Conservation (phyloP, 2,329 filamentous ascomycete species). For the Seiridium unicorne region DNA sequence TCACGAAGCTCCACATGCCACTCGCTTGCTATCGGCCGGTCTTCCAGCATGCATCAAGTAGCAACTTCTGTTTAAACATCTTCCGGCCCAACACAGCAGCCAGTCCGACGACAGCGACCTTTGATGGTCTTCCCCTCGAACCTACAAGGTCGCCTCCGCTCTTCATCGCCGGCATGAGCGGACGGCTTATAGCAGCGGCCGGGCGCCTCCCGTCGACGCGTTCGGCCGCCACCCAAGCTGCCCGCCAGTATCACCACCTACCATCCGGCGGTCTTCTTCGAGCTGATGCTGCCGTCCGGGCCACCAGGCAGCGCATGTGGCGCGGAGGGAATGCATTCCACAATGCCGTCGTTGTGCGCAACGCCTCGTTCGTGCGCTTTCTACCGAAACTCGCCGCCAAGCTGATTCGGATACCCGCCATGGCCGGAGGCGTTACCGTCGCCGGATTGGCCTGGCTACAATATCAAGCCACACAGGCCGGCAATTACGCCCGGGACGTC, state of each 20-base stretch:
- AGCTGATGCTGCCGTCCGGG: constrained; percentile 61
- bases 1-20: too few relatives aligned
- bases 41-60: too few relatives aligned
- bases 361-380: constrained; percentile 62
- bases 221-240: constrained; percentile 39
- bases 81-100: too few relatives aligned
- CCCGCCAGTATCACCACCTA: constrained; percentile 65
- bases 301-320: constrained; percentile 66
- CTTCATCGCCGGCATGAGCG: constrained; percentile 31
- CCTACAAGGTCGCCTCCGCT: constrained; percentile 25
- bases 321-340: constrained; percentile 82
- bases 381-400: constrained; percentile 90
- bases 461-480: constrained; percentile 79
- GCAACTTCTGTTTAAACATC: too few relatives aligned
- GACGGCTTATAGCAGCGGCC: constrained; percentile 32
- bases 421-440: constrained; percentile 86
- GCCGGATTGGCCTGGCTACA: constrained; percentile 89
- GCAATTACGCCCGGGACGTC: constrained; percentile 61
- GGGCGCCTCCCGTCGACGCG: constrained; percentile 27
- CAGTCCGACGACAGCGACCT: not conserved
- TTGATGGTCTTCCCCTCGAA: constrained; percentile 23
- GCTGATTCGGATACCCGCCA: constrained; percentile 81
- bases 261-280: constrained; percentile 68
- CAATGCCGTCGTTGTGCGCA: constrained; percentile 66
- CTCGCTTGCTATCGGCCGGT: too few relatives aligned